phyloP scores from a whole-genome alignment of 306 rosid species.

The Purshia tridentata region DNA sequence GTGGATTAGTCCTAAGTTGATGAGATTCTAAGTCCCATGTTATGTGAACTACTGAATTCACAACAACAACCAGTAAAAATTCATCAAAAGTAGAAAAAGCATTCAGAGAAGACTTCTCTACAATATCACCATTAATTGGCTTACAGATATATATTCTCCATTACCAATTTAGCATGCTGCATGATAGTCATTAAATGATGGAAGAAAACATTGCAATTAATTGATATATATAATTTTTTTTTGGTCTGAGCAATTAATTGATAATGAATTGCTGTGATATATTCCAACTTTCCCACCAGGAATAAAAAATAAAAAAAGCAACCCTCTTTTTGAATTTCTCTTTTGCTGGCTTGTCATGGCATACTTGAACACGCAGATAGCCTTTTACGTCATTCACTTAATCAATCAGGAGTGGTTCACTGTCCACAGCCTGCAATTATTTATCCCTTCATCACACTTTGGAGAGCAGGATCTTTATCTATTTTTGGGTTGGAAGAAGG shows the following conservation, averaged over 20 bases:
- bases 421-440: neutral
- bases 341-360: conserved; percentile 8
- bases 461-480: too few relatives aligned
- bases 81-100: neutral
- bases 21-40: conserved; percentile 15
- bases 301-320: neutral
- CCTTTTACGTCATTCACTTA: conserved; percentile 19
- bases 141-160: neutral
- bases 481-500: too few relatives aligned
- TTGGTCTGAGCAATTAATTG: too few relatives aligned
- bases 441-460: neutral
- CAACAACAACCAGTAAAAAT: neutral
- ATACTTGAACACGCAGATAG: neutral
- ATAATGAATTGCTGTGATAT: too few relatives aligned
- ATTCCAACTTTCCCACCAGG: too few relatives aligned
- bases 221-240: too few relatives aligned
- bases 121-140: neutral
- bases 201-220: too few relatives aligned
- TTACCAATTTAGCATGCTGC: neutral
- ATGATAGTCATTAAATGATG: neutral
- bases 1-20: conserved; percentile 5
- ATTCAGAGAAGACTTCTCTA: neutral
- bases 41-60: conserved; percentile 1
- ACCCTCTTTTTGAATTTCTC: neutral
- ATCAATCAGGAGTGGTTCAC: neutral